These are phyloP conservation scores for Boletus sensibilis DNA, from an alignment of 768 basidiomycete genomes.

Conservation along the genomic window DNA sequence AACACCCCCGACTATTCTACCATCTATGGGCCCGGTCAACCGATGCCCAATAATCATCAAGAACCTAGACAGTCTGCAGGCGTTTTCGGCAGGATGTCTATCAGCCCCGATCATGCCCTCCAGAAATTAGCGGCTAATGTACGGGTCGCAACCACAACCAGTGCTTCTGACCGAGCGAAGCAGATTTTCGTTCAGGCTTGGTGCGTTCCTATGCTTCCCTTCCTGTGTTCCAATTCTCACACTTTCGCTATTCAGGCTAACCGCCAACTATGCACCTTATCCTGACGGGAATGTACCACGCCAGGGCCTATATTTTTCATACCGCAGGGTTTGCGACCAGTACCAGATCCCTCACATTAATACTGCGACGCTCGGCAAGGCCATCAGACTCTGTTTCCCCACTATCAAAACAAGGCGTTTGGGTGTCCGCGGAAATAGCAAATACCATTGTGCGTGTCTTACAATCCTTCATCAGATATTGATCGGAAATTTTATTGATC, in stretches of 20 bases:
- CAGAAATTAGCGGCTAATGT: slow-evolving; percentile 88
- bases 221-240: slow-evolving; percentile 20
- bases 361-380: slow-evolving; percentile 93
- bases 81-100: slow-evolving; percentile 73
- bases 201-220: slow-evolving; percentile 45
- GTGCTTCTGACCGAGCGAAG: slow-evolving; percentile 87
- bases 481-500: slow-evolving; percentile 33
- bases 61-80: slow-evolving; percentile 62
- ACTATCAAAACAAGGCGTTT: slow-evolving; percentile 93
- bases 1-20: slow-evolving; percentile 61
- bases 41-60: slow-evolving; percentile 40
- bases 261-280: slow-evolving; percentile 86
- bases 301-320: slow-evolving; percentile 92
- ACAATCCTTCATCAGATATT: slow-evolving; percentile 33
- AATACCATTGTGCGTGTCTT: slow-evolving; percentile 82
- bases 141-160: slow-evolving; percentile 85
- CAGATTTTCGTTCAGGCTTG: slow-evolving; percentile 93
- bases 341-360: slow-evolving; percentile 94
- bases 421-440: slow-evolving; percentile 91
- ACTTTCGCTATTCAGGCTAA: slow-evolving; percentile 57
- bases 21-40: slow-evolving; percentile 53
- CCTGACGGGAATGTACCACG: slow-evolving; percentile 92
- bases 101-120: slow-evolving; percentile 73
- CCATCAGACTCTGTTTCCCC: slow-evolving; percentile 89
- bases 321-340: slow-evolving; percentile 86